Percentiles rank a stretch among this genome's conserved stretches.
These are phyloP conservation scores for Salix viminalis DNA, from an alignment of 345 rosid genomes.

Conservation along the genomic window DNA sequence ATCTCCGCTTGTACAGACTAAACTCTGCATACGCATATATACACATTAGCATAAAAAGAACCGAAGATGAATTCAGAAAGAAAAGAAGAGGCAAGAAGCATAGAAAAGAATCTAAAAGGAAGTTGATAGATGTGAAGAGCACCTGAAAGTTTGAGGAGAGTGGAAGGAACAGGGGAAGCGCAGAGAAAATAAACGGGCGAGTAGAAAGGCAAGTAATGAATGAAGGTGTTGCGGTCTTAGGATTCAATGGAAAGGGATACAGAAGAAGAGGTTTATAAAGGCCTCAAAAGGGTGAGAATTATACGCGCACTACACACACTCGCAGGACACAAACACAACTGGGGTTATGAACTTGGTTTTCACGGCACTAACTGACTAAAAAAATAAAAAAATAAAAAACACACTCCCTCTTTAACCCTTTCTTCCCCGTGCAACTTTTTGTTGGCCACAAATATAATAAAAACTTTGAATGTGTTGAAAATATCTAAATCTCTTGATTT, in stretches of 20 bases:
- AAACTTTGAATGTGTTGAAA: no score
- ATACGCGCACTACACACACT: neutral
- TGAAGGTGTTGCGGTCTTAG: neutral
- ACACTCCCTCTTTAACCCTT: no score
- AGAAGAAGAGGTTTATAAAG: neutral
- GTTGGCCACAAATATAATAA: no score
- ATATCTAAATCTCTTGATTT: no score
- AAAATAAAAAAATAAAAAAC: no score
- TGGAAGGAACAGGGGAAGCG: neutral
- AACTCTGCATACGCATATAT: neutral
- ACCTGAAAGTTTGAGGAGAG: neutral
- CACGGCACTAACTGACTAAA: no score
- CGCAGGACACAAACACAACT: no score
- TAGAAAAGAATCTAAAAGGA: no score
- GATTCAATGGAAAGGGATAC: neutral
- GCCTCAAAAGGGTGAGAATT: neutral
- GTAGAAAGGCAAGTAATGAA: neutral
- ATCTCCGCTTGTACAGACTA: conserved; percentile 2
- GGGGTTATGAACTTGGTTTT: no score
- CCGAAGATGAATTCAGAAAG: no score
- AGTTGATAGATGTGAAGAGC: neutral
- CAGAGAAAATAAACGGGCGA: neutral
- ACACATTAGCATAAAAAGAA: neutral
- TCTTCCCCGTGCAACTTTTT: neutral
- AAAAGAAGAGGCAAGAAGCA: no score